phyloP scores from a whole-genome alignment of 2,329 filamentous ascomycete species.

The Fusarium vanettenii region DNA sequence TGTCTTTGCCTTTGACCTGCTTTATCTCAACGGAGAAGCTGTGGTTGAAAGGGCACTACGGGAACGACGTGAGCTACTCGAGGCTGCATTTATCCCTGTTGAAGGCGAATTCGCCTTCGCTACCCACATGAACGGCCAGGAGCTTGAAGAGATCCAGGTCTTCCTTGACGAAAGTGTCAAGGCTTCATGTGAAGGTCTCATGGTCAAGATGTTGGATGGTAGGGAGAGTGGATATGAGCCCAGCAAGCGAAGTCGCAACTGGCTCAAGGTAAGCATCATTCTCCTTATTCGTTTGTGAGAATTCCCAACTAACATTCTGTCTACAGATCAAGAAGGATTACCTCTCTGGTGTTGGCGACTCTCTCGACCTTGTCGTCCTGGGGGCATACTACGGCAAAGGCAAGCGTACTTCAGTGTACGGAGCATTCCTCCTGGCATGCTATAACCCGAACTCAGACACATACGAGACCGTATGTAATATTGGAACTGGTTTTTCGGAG shows the following conservation, averaged over 20 bases:
- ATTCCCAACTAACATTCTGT: conserved; percentile 65
- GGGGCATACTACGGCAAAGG: conserved; percentile 95
- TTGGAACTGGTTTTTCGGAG: conserved; percentile 96
- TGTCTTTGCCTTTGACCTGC: conserved; percentile 94
- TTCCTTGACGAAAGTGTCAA: conserved; percentile 96
- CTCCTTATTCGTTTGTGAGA: conserved; percentile 43
- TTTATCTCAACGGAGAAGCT: conserved; percentile 92
- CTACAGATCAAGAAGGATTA: conserved; percentile 95
- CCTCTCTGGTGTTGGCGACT: conserved; percentile 91
- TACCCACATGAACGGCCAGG: conserved; percentile 85
- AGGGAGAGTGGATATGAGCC: conserved; percentile 94
- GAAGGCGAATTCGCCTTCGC: conserved; percentile 95
- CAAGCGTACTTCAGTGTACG: conserved; percentile 95
- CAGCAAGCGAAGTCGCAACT: conserved; percentile 95
- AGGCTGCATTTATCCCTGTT: conserved; percentile 76
- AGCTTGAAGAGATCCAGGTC: conserved; percentile 91
- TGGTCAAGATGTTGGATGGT: conserved; percentile 99
- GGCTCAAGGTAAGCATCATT: conserved; percentile 80
- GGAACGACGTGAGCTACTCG: conserved; percentile 82
- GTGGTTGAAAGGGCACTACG: conserved; percentile 89
- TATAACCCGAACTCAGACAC: conserved; percentile 84
- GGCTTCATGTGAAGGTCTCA: conserved; percentile 94
- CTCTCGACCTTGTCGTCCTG: conserved; percentile 93
- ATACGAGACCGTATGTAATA: conserved; percentile 98
- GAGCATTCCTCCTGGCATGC: conserved; percentile 94